phyloP scores from a whole-genome alignment of 768 basidiomycete genomes.

The Lactarius trivialis region DNA sequence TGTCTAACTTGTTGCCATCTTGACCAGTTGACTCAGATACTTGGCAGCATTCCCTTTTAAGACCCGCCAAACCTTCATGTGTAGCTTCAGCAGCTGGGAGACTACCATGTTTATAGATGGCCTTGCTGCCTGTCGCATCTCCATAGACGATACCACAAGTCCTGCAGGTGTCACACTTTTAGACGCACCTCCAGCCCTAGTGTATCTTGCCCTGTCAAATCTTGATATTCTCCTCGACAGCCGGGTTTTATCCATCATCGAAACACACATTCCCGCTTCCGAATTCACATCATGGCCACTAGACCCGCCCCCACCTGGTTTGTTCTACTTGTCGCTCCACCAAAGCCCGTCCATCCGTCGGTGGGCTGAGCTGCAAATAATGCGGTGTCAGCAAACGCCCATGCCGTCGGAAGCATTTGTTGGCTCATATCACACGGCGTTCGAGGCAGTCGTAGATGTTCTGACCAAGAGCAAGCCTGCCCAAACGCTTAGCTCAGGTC shows the following conservation, averaged over 20 bases:
- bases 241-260: constrained; percentile 39
- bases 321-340: constrained; percentile 54
- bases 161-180: constrained; percentile 29
- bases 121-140: constrained; percentile 33
- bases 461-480: constrained; percentile 9
- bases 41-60: constrained; percentile 57
- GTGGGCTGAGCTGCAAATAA: constrained; percentile 51
- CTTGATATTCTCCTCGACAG: constrained; percentile 48
- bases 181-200: constrained; percentile 41
- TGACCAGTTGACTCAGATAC: constrained; percentile 44
- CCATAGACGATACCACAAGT: constrained; percentile 13
- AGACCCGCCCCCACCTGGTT: constrained; percentile 51
- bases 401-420: constrained; percentile 45
- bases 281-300: constrained; percentile 46
- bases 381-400: constrained; percentile 34
- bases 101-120: constrained; percentile 43
- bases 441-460: constrained; percentile 35
- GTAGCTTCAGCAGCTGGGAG: constrained; percentile 63
- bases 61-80: constrained; percentile 52
- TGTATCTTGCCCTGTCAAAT: constrained; percentile 61
- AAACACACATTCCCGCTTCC: constrained; percentile 33
- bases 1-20: background rate
- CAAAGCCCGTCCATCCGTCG: constrained; percentile 42
- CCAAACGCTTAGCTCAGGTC: background rate
- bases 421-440: constrained; percentile 40